Evolutionary conservation across 1,284 basidiomycete genomes (phyloP).

Genomic region (Microbotryum lychnidis-dioicae): DNA sequence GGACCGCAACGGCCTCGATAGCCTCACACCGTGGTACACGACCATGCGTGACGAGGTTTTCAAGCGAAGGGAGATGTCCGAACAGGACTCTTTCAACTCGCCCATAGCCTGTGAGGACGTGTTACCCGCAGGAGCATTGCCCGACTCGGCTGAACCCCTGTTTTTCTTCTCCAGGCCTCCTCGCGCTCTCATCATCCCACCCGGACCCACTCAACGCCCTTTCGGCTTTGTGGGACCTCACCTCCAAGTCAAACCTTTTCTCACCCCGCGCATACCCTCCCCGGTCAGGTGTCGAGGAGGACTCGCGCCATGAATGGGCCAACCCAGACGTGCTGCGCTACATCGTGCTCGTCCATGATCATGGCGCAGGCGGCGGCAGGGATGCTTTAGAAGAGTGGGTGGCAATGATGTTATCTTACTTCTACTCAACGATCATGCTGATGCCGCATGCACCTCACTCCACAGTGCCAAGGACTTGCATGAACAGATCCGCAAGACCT

Average conservation of each 20-base stretch:
- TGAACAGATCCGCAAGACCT: constrained; percentile 33
- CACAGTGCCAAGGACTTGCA: constrained; percentile 24
- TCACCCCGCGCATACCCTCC: constrained; percentile 18
- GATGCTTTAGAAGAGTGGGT: constrained; percentile 25
- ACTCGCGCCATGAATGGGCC: constrained; percentile 16
- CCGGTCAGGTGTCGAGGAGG: constrained; percentile 13
- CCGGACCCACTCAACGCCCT: constrained; percentile 37
- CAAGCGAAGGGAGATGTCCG: constrained; percentile 13
- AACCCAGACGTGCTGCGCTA: constrained; percentile 34
- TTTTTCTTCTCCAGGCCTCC: constrained; percentile 13
- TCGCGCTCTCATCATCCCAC: constrained; percentile 35
- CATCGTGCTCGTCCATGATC: constrained; percentile 36
- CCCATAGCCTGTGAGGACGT: constrained; percentile 12
- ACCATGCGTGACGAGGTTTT: constrained; percentile 14
- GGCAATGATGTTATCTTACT: background rate
- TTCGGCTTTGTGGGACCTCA: constrained; percentile 32
- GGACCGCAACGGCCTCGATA: constrained; percentile 3
- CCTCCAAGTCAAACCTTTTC: constrained; percentile 28
- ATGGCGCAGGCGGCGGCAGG: constrained; percentile 5
- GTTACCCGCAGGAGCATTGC: too few species aligned
- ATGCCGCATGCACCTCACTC: background rate
- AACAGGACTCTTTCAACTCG: constrained; percentile 22
- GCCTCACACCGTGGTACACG: constrained; percentile 22
- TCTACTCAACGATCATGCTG: background rate
- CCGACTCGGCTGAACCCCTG: background rate